Evolutionary conservation across 805 yeast species (phyloP), one percentile per base, ranked within the genome.

Genomic region (Ogataea nakhonphanomensis): DNA sequence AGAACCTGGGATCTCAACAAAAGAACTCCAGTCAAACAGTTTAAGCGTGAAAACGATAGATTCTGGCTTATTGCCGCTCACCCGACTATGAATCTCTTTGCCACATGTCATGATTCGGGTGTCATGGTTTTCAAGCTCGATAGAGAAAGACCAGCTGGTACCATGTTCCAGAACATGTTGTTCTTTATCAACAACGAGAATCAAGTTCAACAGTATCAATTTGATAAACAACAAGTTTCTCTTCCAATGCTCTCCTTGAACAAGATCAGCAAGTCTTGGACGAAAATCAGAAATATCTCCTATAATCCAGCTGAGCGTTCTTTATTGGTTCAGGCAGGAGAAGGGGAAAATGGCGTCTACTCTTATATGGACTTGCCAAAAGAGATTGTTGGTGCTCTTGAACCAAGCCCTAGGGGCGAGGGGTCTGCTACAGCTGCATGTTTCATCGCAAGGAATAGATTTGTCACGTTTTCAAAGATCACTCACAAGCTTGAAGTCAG

Each of bases 51-150:
- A 51, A 76, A 81, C 58, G 98, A 91, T 62, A 78, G 97, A 65
- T 90, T 93, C 66, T 93, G 99, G 99, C 70, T 86, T 53, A 71
- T 91, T 49, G 81, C 90, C 12, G 75, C 87, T 33, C 99, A 93
- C 62, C 97, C 97, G 45, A 69, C 73, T 33, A 83, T 91, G 64
- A 93, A 93, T 64, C 73, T 93, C 57, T 89, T 93, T 69, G 99
- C 96, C 41, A 84, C 96, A 23, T 91, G 95, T 55, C 98, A 91
- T 66, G 99, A 95, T 65, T 75, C 89, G 11, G 99, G 99, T 62
- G 95, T 89, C 23, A 90, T 90, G 95, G 95, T 93, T 35, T 95
- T 93, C 77, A 93, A 93, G 68, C 74, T 93, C 46, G 96, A 88
- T 63, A 84, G 98, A 62, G 99, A 93, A 71, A 81, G 99, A 64